Percentiles rank a stretch among this genome's conserved stretches.
phyloP scores from a whole-genome alignment of 352 stramenopile genomes.

The Globisporangium perplexum region DNA sequence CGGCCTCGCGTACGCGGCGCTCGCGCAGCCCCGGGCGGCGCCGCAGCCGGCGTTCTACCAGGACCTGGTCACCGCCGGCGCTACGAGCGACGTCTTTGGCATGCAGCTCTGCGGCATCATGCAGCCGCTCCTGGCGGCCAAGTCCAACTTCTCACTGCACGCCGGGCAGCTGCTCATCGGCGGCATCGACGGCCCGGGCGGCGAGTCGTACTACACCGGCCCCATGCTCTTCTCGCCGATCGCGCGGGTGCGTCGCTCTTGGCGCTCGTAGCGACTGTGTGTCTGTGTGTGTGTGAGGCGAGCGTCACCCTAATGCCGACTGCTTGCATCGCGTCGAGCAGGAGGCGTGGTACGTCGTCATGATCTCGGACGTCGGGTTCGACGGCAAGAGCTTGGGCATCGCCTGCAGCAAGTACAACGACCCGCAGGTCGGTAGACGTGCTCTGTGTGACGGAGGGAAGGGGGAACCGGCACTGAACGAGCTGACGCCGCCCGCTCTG shows the following conservation, averaged over 20 bases:
- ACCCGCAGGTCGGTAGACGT: constrained; percentile 39
- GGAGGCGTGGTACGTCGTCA: constrained; percentile 82
- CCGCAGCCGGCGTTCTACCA: constrained; percentile 52
- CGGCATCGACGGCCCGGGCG: constrained; percentile 45
- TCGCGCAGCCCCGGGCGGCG: constrained; percentile 35
- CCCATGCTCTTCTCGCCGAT: constrained; percentile 81
- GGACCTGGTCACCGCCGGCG: constrained; percentile 33
- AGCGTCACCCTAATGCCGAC: too few relatives aligned
- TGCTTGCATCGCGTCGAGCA: too few relatives aligned
- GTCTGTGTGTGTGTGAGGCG: too few relatives aligned
- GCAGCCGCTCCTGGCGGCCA: constrained; percentile 47
- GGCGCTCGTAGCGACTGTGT: too few relatives aligned
- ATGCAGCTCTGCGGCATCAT: constrained; percentile 78
- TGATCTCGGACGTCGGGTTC: constrained; percentile 68
- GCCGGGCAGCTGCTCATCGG: constrained; percentile 62
- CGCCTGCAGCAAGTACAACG: constrained; percentile 63
- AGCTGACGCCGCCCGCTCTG: neutral
- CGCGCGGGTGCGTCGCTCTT: constrained; percentile 26
- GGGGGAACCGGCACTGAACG: too few relatives aligned
- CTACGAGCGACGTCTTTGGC: constrained; percentile 51
- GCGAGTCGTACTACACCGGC: constrained; percentile 52
- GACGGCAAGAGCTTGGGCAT: constrained; percentile 50
- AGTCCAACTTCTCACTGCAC: constrained; percentile 44
- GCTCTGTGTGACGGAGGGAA: too few relatives aligned
- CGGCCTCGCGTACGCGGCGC: constrained; percentile 52